Percentiles rank a stretch among this genome's conserved stretches.
Evolutionary conservation across 2,329 filamentous ascomycete species (phyloP).

Genomic region (Colletotrichum costaricense): DNA sequence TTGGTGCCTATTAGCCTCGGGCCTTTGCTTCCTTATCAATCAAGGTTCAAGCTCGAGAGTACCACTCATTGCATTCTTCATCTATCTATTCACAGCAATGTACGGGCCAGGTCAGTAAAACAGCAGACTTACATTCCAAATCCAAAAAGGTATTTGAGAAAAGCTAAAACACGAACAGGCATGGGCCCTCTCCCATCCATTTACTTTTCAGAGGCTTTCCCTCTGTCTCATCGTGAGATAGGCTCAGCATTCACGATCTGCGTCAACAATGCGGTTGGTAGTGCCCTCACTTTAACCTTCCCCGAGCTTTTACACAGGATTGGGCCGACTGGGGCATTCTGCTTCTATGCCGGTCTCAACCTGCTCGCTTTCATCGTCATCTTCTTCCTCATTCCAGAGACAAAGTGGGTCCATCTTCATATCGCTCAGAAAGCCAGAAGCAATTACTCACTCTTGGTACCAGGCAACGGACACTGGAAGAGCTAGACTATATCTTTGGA

Average conservation of each 20-base stretch:
- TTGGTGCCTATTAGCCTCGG: conserved; percentile 51
- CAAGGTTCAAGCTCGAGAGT: conserved; percentile 51
- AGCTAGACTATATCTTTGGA: conserved; percentile 53
- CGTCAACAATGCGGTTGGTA: conserved; percentile 44
- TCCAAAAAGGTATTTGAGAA: too few relatives aligned
- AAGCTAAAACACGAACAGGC: conserved; percentile 34
- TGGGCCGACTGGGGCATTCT: conserved; percentile 59
- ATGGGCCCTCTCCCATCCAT: conserved; percentile 47
- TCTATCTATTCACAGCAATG: conserved; percentile 66
- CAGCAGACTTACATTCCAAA: neutral
- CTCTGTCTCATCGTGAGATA: conserved; percentile 62
- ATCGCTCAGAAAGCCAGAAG: neutral
- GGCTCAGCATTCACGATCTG: conserved; percentile 46
- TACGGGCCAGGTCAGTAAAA: conserved; percentile 54
- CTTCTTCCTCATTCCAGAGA: conserved; percentile 69
- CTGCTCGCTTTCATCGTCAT: conserved; percentile 71
- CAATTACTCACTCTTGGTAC: neutral
- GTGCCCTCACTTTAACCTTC: conserved; percentile 51
- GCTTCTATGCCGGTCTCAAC: conserved; percentile 72
- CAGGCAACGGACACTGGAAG: conserved; percentile 59
- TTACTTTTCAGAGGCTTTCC: conserved; percentile 67
- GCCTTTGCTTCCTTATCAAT: conserved; percentile 64
- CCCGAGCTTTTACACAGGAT: conserved; percentile 57
- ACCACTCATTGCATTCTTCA: conserved; percentile 64
- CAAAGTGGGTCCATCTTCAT: conserved; percentile 49